Base-by-base conservation (phyloP, 257 asterid species). In the Cordia subcordata region DNA sequence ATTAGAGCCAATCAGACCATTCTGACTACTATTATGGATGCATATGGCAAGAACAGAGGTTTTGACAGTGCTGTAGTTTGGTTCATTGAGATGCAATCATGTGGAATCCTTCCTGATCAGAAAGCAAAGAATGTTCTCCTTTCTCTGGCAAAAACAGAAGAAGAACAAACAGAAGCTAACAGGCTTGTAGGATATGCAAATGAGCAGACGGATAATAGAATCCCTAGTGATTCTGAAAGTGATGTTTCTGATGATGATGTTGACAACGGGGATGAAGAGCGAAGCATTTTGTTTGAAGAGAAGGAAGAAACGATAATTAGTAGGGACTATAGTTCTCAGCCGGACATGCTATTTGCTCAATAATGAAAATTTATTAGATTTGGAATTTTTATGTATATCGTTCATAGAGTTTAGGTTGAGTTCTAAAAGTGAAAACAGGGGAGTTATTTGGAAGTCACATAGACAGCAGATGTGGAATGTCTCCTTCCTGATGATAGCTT, bases 11-110 rank as follows among this genome's bases (percentile, higher is more conserved):
- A 88, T 33, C 79, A 82, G 13, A 78, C 84, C 35, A 71, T 92
- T 69, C 71, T 77, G 77, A 92, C 99, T 4, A 84, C 96, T 2
- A 86, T 92, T 44, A 92, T 92, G 99, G 97, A 89, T 58, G 99
- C 97, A 37, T 79, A 73, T 40, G 99, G 99, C 47, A 86, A 76
- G 81, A 88, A 81, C 63, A 77, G 71, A 54, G 96, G 82, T 67
- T 92, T 92, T 40, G 86, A 82, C 40, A 82, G 86, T 32, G 96
- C 96, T 1, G 82, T 72, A 35, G 46, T 74, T 64, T 92, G 99
- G 97, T 92, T 67, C 81, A 81, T 77, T 20, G 99, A 92, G 77
- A 92, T 92, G 96, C 75, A 74, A 49, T 76, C 88, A 4, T 64
- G 79, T 39, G 87, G 94, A 13, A 58, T 73, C 9, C 45, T 72